A percentile compares a stretch with the other conserved stretches of the same genome.
phyloP scores from a whole-genome alignment of 768 basidiomycete genomes.

The Cystobasidium ongulense region DNA sequence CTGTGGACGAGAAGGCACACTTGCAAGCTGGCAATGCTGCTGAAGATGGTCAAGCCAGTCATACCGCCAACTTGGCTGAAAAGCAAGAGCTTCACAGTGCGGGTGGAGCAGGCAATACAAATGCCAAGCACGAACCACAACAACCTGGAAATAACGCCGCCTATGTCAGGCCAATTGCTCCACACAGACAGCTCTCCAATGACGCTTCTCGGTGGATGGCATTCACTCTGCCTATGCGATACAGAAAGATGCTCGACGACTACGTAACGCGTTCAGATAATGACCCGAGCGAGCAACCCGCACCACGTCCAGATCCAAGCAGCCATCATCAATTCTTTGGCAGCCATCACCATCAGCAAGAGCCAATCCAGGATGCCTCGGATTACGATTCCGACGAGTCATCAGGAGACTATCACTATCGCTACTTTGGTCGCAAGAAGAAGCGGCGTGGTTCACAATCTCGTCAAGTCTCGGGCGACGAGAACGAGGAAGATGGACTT shows the following conservation, averaged over 20 bases:
- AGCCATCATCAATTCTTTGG: background rate
- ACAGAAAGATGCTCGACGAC: constrained; percentile 17
- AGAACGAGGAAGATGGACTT: background rate
- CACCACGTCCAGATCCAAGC: background rate
- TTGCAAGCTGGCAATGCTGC: background rate
- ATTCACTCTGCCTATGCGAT: constrained; percentile 17
- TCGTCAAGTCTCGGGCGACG: background rate
- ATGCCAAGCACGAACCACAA: background rate
- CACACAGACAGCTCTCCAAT: background rate
- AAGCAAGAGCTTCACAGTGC: background rate
- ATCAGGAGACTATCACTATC: background rate
- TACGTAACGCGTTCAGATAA: constrained; percentile 7
- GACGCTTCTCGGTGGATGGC: constrained; percentile 28
- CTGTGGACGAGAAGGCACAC: background rate
- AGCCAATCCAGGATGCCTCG: background rate
- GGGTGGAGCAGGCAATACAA: background rate
- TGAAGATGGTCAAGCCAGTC: background rate
- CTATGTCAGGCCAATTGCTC: background rate
- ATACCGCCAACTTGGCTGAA: background rate
- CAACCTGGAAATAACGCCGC: background rate
- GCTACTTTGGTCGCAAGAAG: constrained; percentile 15
- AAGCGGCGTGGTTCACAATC: constrained; percentile 6
- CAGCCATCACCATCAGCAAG: background rate
- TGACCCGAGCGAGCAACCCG: background rate
- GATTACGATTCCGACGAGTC: background rate